phyloP scores from a whole-genome alignment of 1,284 basidiomycete genomes.

The Microbotryomycetes sp. region DNA sequence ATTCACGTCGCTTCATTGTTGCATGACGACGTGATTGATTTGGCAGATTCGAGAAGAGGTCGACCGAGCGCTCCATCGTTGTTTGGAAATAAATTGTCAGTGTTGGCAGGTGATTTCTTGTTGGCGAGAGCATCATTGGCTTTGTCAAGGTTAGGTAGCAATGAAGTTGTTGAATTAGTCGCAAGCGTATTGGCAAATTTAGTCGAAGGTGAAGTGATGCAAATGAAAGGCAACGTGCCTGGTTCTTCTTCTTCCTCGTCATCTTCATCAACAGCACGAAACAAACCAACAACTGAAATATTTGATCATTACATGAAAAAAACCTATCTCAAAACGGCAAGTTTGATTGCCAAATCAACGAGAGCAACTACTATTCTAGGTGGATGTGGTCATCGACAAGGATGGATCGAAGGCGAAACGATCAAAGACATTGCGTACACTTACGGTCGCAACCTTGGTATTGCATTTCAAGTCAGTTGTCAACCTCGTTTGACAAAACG shows the following conservation, averaged over 20 bases:
- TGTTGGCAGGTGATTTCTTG: constrained; percentile 92
- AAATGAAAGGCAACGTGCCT: constrained; percentile 52
- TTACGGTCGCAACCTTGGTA: constrained; percentile 81
- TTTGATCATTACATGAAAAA: constrained; percentile 88
- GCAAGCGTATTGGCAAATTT: constrained; percentile 89
- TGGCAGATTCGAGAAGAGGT: constrained; percentile 71
- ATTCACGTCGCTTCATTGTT: constrained; percentile 93
- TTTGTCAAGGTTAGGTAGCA: constrained; percentile 74
- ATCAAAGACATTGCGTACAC: constrained; percentile 93
- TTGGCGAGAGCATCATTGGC: constrained; percentile 86
- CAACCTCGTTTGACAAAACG: not conserved
- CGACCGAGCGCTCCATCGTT: constrained; percentile 74
- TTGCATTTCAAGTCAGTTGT: constrained; percentile 78
- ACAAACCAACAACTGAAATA: constrained; percentile 46
- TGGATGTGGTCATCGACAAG: constrained; percentile 54
- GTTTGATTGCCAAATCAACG: constrained; percentile 88
- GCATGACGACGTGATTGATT: constrained; percentile 93
- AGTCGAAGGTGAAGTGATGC: constrained; percentile 93
- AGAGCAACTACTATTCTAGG: constrained; percentile 84
- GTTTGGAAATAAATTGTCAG: constrained; percentile 92
- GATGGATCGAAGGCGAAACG: constrained; percentile 58
- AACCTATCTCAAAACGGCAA: constrained; percentile 94
- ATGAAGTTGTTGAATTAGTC: constrained; percentile 88
- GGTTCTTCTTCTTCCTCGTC: not conserved
- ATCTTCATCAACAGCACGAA: not conserved